phyloP scores from a whole-genome alignment of 2,329 filamentous ascomycete species.

The Epichloe festucae region DNA sequence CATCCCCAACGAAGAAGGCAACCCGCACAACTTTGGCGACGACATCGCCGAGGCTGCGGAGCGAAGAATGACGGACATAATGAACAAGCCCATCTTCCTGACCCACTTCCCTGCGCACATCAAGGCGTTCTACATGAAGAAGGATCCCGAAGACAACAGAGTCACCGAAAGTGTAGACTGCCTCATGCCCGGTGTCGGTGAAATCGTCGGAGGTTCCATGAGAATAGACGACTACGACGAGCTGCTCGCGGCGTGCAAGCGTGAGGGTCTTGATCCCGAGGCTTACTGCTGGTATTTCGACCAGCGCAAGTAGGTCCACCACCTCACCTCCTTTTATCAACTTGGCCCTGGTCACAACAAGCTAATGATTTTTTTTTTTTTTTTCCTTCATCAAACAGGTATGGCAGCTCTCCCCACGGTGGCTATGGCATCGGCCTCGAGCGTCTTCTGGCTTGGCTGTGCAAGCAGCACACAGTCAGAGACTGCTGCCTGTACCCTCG shows the following conservation, averaged over 20 bases:
- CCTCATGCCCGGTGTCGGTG: conserved; percentile 83
- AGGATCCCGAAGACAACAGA: conserved; percentile 61
- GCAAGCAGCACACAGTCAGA: conserved; percentile 48
- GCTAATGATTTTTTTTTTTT: not conserved
- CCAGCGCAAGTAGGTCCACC: conserved; percentile 55
- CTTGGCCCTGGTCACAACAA: not conserved
- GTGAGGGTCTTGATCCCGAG: conserved; percentile 70
- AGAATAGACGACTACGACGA: conserved; percentile 87
- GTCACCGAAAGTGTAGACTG: conserved; percentile 89
- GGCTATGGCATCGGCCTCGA: conserved; percentile 70
- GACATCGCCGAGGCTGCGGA: conserved; percentile 97
- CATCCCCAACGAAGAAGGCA: conserved; percentile 84
- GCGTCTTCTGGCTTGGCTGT: conserved; percentile 46
- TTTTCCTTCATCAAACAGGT: conserved; percentile 20
- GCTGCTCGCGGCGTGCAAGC: conserved; percentile 75
- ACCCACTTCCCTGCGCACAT: conserved; percentile 96
- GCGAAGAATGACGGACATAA: conserved; percentile 90
- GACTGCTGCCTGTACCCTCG: conserved; percentile 63
- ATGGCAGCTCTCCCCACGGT: conserved; percentile 83
- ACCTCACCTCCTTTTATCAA: not conserved
- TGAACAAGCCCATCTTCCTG: conserved; percentile 89
- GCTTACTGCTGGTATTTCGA: conserved; percentile 99
- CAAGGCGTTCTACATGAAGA: conserved; percentile 99
- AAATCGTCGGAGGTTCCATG: conserved; percentile 95
- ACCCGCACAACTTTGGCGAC: conserved; percentile 84